Percentiles rank a stretch among this genome's conserved stretches.
Evolutionary conservation across 176 grass and related monocot species (phyloP).

Genomic region (Oryza punctata): DNA sequence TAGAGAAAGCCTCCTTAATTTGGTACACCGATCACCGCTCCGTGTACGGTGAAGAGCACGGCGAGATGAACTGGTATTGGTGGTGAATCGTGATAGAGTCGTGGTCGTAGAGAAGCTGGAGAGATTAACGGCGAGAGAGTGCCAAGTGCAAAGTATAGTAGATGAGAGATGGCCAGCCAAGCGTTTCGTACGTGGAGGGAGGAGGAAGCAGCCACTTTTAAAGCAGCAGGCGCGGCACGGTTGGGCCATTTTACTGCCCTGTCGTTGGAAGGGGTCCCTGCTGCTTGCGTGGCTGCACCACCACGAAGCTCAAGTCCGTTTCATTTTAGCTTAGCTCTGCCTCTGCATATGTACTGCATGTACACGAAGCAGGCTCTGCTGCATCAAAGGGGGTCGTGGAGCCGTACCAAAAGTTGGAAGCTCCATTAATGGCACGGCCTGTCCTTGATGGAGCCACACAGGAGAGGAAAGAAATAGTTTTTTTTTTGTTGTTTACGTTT

Average conservation of each 20-base stretch:
- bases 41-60: not conserved
- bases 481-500: not conserved
- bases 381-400: not conserved
- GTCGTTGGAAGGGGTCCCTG: conserved; percentile 27
- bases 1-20: conserved; percentile 23
- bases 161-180: not conserved
- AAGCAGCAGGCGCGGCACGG: conserved; percentile 12
- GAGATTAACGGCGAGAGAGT: conserved; percentile 18
- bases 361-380: not conserved
- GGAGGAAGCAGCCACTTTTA: conserved; percentile 29
- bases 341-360: not conserved
- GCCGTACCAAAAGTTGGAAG: not conserved
- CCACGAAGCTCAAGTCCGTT: not conserved
- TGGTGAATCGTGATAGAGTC: not conserved
- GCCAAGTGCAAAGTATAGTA: not conserved
- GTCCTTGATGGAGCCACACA: not conserved
- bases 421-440: conserved; percentile 26
- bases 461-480: not conserved
- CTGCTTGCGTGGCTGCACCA: conserved; percentile 3
- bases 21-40: not conserved
- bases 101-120: not conserved
- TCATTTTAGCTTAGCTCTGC: not conserved
- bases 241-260: conserved; percentile 30
- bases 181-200: not conserved
- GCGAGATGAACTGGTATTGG: not conserved